A percentile compares a stretch with the other conserved stretches of the same genome.
Evolutionary conservation across 257 asterid genomes (phyloP).

Genomic region (Plantago elongata): DNA sequence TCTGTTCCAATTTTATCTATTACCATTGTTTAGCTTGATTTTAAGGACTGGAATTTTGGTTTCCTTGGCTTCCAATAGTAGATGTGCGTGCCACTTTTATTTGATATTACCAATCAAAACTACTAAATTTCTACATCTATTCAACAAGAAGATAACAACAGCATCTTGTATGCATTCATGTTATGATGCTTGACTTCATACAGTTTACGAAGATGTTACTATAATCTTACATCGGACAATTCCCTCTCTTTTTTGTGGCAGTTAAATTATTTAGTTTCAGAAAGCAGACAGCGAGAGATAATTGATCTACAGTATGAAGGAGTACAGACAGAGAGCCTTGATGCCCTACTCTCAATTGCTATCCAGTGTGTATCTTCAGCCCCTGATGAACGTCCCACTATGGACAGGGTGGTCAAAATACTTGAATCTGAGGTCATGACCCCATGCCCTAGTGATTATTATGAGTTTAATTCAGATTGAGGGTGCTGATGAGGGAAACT

Average conservation of each 20-base stretch:
- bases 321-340: slow-evolving; percentile 68
- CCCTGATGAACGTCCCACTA: slow-evolving; percentile 94
- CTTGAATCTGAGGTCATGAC: slow-evolving; percentile 89
- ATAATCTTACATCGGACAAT: neutral
- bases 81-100: too few relatives aligned
- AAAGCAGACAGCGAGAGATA: slow-evolving; percentile 74
- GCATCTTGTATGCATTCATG: neutral
- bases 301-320: slow-evolving; percentile 78
- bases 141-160: too few relatives aligned
- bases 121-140: too few relatives aligned
- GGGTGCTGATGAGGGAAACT: slow-evolving; percentile 15
- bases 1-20: neutral
- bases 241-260: slow-evolving; percentile 32
- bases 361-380: slow-evolving; percentile 75
- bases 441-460: slow-evolving; percentile 91
- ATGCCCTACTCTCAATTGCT: slow-evolving; percentile 66
- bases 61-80: too few relatives aligned
- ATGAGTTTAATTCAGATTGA: slow-evolving; percentile 79
- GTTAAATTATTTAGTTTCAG: slow-evolving; percentile 70
- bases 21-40: neutral
- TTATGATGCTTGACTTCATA: neutral
- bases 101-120: too few relatives aligned
- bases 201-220: neutral
- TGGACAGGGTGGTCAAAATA: slow-evolving; percentile 81
- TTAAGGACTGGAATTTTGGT: too few relatives aligned